phyloP scores from a whole-genome alignment of 768 basidiomycete genomes.

The Suillus sp. region DNA sequence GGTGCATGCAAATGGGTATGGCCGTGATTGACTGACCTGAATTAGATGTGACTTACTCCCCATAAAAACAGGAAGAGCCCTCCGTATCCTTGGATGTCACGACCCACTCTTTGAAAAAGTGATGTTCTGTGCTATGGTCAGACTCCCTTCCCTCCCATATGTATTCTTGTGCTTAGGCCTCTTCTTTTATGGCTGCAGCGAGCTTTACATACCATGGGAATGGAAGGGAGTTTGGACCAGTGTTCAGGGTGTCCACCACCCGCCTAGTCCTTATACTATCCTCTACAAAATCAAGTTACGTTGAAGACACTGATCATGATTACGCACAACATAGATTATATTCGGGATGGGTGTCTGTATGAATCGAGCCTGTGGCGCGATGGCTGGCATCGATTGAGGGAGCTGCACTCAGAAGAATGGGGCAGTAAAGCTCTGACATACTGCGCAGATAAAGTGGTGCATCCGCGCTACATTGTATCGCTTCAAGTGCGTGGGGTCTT shows the following conservation, averaged over 20 bases:
- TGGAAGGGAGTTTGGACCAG: conserved; percentile 44
- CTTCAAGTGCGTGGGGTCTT: not conserved
- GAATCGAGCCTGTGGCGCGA: not conserved
- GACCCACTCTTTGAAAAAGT: not conserved
- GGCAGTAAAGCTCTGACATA: not conserved
- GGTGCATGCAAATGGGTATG: not conserved
- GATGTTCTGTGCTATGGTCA: conserved; percentile 29
- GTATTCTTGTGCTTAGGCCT: conserved; percentile 29
- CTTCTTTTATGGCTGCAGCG: conserved; percentile 32
- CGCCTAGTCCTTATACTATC: conserved; percentile 4
- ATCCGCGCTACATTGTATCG: not conserved
- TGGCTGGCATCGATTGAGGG: not conserved
- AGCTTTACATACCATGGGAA: conserved; percentile 49
- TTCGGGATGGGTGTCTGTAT: not conserved
- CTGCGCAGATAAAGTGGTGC: not conserved
- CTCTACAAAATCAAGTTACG: conserved; percentile 7
- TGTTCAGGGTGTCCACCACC: conserved; percentile 18
- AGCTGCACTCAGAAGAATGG: not conserved
- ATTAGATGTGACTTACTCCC: not conserved
- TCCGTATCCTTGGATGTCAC: not conserved
- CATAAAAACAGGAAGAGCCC: conserved; percentile 7
- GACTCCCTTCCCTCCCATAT: conserved; percentile 31
- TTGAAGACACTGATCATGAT: not conserved
- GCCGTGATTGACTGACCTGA: not conserved
- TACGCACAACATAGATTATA: not conserved